Conservation (phyloP, 2,329 filamentous ascomycete genomes). For the Talaromyces sp. region DNA sequence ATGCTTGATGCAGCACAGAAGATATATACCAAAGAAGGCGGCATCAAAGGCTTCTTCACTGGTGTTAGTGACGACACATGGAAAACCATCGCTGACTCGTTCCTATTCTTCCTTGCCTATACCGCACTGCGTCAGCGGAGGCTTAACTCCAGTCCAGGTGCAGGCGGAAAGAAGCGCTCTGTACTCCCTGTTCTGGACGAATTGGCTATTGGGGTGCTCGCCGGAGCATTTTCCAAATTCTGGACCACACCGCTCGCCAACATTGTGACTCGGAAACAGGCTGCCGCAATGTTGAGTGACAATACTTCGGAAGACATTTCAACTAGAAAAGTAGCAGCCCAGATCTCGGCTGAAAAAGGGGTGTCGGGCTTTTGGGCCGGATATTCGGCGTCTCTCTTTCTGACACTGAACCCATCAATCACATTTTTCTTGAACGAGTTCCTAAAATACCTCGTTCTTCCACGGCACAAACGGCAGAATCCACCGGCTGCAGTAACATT, state of each 20-base stretch:
- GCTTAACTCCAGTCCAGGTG: slow-evolving; percentile 30
- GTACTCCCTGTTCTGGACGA: slow-evolving; percentile 63
- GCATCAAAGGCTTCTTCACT: slow-evolving; percentile 68
- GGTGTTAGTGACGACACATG: slow-evolving; percentile 59
- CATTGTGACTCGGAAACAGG: slow-evolving; percentile 77
- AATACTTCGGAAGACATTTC: slow-evolving; percentile 25
- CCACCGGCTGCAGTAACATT: slow-evolving; percentile 55
- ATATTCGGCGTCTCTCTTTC: slow-evolving; percentile 71
- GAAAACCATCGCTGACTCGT: slow-evolving; percentile 68
- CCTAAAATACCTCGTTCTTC: slow-evolving; percentile 57
- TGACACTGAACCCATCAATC: slow-evolving; percentile 80
- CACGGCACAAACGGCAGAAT: slow-evolving; percentile 46
- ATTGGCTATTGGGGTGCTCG: slow-evolving; percentile 62
- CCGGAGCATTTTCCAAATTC: slow-evolving; percentile 68
- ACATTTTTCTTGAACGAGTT: slow-evolving; percentile 79
- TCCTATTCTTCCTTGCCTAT: slow-evolving; percentile 83
- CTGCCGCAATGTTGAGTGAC: slow-evolving; percentile 44
- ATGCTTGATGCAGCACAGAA: slow-evolving; percentile 64
- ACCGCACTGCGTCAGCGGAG: slow-evolving; percentile 48
- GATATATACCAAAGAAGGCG: slow-evolving; percentile 68
- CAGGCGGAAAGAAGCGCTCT: slow-evolving; percentile 19
- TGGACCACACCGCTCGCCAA: slow-evolving; percentile 78
- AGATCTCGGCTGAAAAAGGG: slow-evolving; percentile 66
- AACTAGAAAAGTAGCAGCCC: slow-evolving; percentile 54
- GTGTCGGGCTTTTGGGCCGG: slow-evolving; percentile 78